phyloP scores from a whole-genome alignment of 148 eudicot genomes.

The Bassia scoparia region DNA sequence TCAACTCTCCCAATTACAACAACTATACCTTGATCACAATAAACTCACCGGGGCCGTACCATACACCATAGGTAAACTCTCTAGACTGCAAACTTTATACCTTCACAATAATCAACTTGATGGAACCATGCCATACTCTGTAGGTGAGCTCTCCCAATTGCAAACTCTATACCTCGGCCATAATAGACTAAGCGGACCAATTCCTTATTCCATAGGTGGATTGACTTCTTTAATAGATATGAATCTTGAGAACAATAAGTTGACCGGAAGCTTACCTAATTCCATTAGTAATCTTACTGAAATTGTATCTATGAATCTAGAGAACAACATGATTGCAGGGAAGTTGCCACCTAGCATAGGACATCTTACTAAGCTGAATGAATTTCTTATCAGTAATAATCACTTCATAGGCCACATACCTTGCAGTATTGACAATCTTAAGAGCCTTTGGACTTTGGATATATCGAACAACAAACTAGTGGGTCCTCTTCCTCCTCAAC shows the following conservation, averaged over 20 bases:
- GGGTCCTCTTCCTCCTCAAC: neutral
- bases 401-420: constrained; percentile 56
- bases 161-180: constrained; percentile 23
- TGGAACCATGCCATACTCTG: neutral
- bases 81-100: constrained; percentile 28
- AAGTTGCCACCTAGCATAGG: constrained; percentile 55
- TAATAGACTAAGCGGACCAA: constrained; percentile 26
- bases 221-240: constrained; percentile 38
- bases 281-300: constrained; percentile 41
- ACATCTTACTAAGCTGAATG: constrained; percentile 34
- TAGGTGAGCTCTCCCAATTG: neutral
- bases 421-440: constrained; percentile 44
- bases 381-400: constrained; percentile 44
- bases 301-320: constrained; percentile 40
- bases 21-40: constrained; percentile 42
- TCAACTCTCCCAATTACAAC: constrained; percentile 32
- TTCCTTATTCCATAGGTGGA: constrained; percentile 48
- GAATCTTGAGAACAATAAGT: constrained; percentile 36
- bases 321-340: constrained; percentile 52
- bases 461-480: constrained; percentile 42
- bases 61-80: constrained; percentile 40
- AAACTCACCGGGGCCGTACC: constrained; percentile 48
- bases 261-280: constrained; percentile 44
- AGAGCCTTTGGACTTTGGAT: constrained; percentile 39
- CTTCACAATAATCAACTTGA: neutral